These are phyloP conservation scores for Lineolata rhizophorae DNA, from an alignment of 495 filamentous ascomycete genomes.

Conservation along the genomic window DNA sequence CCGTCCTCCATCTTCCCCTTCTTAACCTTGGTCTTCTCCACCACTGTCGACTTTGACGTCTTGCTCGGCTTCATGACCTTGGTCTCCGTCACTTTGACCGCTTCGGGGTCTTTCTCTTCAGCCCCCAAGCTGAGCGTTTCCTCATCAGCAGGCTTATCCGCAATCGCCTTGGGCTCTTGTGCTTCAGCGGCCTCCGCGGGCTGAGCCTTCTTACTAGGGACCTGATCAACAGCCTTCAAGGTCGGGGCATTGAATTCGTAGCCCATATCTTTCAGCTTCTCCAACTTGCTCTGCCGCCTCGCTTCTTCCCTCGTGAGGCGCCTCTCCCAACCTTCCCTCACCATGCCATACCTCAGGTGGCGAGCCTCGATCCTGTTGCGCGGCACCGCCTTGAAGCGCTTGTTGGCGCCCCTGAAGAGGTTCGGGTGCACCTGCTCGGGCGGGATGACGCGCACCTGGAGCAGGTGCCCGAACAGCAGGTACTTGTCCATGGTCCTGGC, in stretches of 20 bases:
- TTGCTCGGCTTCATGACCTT: not conserved
- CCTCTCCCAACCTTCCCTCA: conserved; percentile 55
- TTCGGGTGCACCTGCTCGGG: conserved; percentile 53
- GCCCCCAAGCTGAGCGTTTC: not conserved
- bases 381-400: conserved; percentile 68
- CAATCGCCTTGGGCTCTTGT: too few relatives aligned
- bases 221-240: conserved; percentile 42
- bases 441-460: conserved; percentile 64
- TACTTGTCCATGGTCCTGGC: conserved; percentile 95
- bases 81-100: not conserved
- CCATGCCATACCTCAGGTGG: conserved; percentile 42
- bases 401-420: conserved; percentile 72
- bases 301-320: conserved; percentile 47
- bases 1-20: not conserved
- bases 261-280: conserved; percentile 57
- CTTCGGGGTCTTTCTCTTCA: not conserved
- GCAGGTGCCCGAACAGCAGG: conserved; percentile 75
- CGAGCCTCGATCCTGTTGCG: conserved; percentile 64
- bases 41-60: not conserved
- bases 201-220: conserved; percentile 17
- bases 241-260: conserved; percentile 65
- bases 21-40: not conserved
- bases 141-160: too few relatives aligned
- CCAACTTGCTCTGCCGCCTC: conserved; percentile 37
- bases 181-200: conserved; percentile 16